phyloP scores from a whole-genome alignment of 2,329 filamentous ascomycete species.

The Neofusicoccum cordaticola region DNA sequence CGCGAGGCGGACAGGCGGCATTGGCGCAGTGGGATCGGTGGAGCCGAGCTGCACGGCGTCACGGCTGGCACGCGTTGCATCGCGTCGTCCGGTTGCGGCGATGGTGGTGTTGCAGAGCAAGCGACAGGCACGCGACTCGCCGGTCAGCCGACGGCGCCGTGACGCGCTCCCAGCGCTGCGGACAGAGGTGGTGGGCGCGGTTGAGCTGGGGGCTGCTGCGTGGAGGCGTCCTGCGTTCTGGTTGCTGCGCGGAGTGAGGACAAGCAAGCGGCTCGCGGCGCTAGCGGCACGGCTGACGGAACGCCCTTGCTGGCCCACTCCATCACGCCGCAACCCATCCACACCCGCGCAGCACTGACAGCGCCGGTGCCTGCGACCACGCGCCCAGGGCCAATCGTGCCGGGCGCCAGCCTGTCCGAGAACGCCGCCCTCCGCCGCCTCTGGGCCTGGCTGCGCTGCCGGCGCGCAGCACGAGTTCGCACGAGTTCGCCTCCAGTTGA shows the following conservation, averaged over 20 bases:
- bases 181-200: too few species aligned
- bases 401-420: background rate
- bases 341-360: background rate
- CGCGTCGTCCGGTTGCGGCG: background rate
- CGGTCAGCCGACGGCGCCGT: conserved; percentile 13
- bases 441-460: too few species aligned
- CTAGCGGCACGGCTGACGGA: conserved; percentile 16
- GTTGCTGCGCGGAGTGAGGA: background rate
- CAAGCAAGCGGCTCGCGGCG: conserved; percentile 1
- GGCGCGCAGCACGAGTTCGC: too few species aligned
- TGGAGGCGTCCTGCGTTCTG: too few species aligned
- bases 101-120: background rate
- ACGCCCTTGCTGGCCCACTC: background rate
- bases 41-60: background rate
- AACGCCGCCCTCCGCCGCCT: background rate
- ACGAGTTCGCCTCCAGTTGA: background rate
- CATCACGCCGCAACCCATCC: background rate
- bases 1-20: background rate
- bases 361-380: background rate
- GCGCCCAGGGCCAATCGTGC: background rate
- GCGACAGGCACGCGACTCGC: background rate
- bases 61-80: background rate
- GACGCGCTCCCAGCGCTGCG: background rate
- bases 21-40: background rate
- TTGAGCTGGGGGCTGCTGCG: too few species aligned